phyloP scores from a whole-genome alignment of 2,329 filamentous ascomycete species.

The Aspergillus candidus region DNA sequence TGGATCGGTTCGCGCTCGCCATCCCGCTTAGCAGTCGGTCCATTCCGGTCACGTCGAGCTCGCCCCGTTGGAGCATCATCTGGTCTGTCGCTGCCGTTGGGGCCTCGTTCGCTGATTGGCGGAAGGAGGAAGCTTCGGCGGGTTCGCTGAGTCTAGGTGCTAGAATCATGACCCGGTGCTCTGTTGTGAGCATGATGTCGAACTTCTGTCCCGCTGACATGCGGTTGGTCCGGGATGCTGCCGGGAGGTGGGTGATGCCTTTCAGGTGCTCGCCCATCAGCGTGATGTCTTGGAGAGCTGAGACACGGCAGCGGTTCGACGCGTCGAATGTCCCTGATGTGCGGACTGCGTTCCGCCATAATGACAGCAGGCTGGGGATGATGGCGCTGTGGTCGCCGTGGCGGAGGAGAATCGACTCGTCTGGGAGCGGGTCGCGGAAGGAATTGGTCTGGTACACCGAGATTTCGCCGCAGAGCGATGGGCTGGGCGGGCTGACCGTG shows the following conservation, averaged over 20 bases:
- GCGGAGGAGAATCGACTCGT: constrained; percentile 41
- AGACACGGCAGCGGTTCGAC: constrained; percentile 34
- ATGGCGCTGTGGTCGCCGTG: constrained; percentile 37
- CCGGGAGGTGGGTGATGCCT: constrained; percentile 33
- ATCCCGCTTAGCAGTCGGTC: constrained; percentile 42
- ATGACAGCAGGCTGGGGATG: constrained; percentile 39
- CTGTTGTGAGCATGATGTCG: constrained; percentile 37
- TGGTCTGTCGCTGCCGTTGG: constrained; percentile 32
- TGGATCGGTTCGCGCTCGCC: constrained; percentile 25
- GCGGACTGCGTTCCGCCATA: constrained; percentile 39
- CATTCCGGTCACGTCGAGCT: constrained; percentile 45
- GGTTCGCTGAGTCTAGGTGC: constrained; percentile 26
- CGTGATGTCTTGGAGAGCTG: constrained; percentile 33
- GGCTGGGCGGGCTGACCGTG: constrained; percentile 20
- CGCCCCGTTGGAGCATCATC: constrained; percentile 36
- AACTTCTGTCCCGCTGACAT: constrained; percentile 20
- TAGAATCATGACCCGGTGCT: constrained; percentile 37
- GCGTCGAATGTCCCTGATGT: constrained; percentile 35
- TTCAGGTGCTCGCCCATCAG: constrained; percentile 38
- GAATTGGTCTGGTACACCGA: constrained; percentile 35
- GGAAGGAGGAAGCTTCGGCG: constrained; percentile 10
- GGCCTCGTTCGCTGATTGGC: constrained; percentile 13
- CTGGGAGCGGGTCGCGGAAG: constrained; percentile 30
- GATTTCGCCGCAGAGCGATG: constrained; percentile 36
- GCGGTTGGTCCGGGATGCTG: constrained; percentile 19